Percentiles rank a stretch among this genome's conserved stretches.
Evolutionary conservation across 2,329 filamentous ascomycete species (phyloP).

Genomic region (Diaporthe velutina): DNA sequence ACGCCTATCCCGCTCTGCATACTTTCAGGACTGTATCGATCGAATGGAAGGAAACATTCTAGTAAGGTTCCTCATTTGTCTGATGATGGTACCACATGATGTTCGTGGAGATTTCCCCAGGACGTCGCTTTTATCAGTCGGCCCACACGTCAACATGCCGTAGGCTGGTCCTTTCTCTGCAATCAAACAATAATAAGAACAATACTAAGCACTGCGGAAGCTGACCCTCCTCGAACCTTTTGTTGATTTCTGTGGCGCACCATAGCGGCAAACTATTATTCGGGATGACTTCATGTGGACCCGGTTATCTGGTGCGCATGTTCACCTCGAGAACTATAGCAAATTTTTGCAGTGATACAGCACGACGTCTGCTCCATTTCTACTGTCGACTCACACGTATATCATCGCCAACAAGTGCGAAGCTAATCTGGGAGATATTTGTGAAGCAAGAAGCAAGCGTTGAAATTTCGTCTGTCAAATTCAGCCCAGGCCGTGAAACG

Average conservation of each 20-base stretch:
- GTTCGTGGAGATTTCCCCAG: too few relatives aligned
- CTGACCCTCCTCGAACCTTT: background rate
- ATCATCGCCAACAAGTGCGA: background rate
- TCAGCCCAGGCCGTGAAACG: accelerated
- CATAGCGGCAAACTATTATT: background rate
- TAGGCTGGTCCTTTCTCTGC: background rate
- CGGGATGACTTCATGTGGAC: background rate
- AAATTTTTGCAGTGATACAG: background rate
- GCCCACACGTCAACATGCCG: background rate
- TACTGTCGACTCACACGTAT: background rate
- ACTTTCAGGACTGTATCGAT: background rate
- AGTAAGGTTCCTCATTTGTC: background rate
- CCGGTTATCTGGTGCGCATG: too few relatives aligned
- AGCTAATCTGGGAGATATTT: background rate
- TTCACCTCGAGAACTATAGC: background rate
- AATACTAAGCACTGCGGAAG: background rate
- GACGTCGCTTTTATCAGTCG: background rate
- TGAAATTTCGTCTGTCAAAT: background rate
- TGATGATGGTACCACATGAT: background rate
- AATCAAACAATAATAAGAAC: background rate
- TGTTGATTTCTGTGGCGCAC: background rate
- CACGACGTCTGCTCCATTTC: background rate
- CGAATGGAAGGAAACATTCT: background rate
- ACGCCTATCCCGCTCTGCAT: background rate
- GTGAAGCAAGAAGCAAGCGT: too few relatives aligned